Conservation (phyloP, 257 asterid genomes). For the Verbena officinalis region DNA sequence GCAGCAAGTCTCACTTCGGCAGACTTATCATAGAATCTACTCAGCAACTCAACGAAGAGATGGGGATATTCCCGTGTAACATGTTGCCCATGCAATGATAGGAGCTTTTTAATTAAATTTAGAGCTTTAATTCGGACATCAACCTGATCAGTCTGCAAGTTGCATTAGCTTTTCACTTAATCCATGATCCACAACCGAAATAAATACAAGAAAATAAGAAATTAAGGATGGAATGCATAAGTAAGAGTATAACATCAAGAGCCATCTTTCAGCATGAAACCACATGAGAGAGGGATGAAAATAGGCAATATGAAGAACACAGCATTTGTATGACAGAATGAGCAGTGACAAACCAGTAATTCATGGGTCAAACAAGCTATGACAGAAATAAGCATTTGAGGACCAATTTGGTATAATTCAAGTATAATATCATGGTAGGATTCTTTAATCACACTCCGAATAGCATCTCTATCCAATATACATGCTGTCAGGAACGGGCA, state of each 20-base stretch:
- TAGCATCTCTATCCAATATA: constrained; percentile 65
- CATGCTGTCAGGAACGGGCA: constrained; percentile 74
- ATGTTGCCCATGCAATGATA: constrained; percentile 61
- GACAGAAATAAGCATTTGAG: constrained; percentile 73
- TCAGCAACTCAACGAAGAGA: constrained; percentile 63
- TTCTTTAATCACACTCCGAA: constrained; percentile 69
- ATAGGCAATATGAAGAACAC: constrained; percentile 16
- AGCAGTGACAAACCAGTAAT: constrained; percentile 63
- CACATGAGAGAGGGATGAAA: neutral
- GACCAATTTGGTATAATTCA: constrained; percentile 70
- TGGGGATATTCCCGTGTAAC: constrained; percentile 60
- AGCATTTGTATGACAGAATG: constrained; percentile 19
- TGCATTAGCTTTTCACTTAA: constrained; percentile 28
- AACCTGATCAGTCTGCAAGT: constrained; percentile 90
- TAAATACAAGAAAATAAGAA: constrained; percentile 20
- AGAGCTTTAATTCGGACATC: constrained; percentile 92
- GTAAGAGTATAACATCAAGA: constrained; percentile 21
- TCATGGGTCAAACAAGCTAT: constrained; percentile 73
- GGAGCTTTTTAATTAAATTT: constrained; percentile 56
- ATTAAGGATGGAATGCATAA: constrained; percentile 9
- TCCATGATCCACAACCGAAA: constrained; percentile 32
- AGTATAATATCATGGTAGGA: constrained; percentile 72
- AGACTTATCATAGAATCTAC: constrained; percentile 81
- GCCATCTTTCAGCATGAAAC: constrained; percentile 8
- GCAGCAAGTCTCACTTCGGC: constrained; percentile 80